Conservation (phyloP, 2,329 filamentous ascomycete genomes). For the Ascosphaera pollenicola region DNA sequence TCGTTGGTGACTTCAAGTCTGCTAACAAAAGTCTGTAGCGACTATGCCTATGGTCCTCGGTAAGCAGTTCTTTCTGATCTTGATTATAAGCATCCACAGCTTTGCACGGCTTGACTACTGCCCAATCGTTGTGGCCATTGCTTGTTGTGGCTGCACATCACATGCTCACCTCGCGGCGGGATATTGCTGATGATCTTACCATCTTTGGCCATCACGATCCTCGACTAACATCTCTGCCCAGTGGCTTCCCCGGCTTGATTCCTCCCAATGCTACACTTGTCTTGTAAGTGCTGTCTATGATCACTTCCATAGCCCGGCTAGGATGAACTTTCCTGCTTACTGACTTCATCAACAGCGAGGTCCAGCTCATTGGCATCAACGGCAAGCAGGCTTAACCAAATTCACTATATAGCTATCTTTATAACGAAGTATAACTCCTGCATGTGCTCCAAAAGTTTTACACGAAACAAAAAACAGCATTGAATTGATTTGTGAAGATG, state of each 20-base stretch:
- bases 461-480: too few relatives aligned
- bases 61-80: constrained; percentile 10
- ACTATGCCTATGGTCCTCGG: constrained; percentile 19
- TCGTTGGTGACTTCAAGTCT: not conserved
- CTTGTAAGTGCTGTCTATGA: constrained; percentile 41
- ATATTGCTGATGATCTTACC: too few relatives aligned
- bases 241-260: constrained; percentile 60
- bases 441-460: too few relatives aligned
- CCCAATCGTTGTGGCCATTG: too few relatives aligned
- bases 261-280: constrained; percentile 53
- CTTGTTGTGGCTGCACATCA: not conserved
- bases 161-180: not conserved
- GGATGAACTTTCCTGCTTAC: not conserved
- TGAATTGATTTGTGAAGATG: too few relatives aligned
- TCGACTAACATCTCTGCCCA: constrained; percentile 14
- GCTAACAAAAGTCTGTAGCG: constrained; percentile 7
- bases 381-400: constrained; percentile 19
- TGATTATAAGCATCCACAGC: not conserved
- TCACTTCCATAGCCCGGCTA: not conserved
- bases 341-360: constrained; percentile 29
- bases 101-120: not conserved
- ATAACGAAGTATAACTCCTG: too few relatives aligned
- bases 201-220: too few relatives aligned
- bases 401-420: too few relatives aligned
- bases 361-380: constrained; percentile 44